These are phyloP conservation scores for Lactifluus echinatus DNA, from an alignment of 768 basidiomycete genomes.

Conservation along the genomic window DNA sequence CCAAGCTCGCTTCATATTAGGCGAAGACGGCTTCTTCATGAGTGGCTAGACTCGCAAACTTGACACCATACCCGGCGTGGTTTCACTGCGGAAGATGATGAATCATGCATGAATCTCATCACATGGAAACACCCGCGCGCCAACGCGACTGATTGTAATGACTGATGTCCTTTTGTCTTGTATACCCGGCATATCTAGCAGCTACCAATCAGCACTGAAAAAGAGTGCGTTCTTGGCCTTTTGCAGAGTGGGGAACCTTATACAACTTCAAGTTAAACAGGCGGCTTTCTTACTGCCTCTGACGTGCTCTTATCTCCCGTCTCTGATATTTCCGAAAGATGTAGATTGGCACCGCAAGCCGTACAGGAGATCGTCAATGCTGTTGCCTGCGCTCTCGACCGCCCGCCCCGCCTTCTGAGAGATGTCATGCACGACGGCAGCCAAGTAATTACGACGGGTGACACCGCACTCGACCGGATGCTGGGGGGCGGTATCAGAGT, in stretches of 20 bases:
- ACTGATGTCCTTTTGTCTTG: slow-evolving; percentile 9
- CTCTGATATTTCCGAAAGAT: slow-evolving; percentile 47
- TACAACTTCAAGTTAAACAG: slow-evolving; percentile 30
- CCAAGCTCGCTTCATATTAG: too few relatives aligned
- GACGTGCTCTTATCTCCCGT: slow-evolving; percentile 44
- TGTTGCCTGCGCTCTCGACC: slow-evolving; percentile 38
- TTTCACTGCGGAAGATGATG: too few relatives aligned
- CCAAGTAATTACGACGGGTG: slow-evolving; percentile 65
- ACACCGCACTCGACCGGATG: slow-evolving; percentile 52
- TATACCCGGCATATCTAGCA: slow-evolving; percentile 10
- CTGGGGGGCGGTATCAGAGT: slow-evolving; percentile 75
- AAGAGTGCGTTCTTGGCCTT: neutral
- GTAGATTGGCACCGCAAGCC: slow-evolving; percentile 43
- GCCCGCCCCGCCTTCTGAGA: slow-evolving; percentile 35
- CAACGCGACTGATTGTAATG: too few relatives aligned
- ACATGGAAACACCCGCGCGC: too few relatives aligned
- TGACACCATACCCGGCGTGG: too few relatives aligned
- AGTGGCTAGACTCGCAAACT: too few relatives aligned
- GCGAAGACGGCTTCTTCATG: too few relatives aligned
- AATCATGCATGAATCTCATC: too few relatives aligned
- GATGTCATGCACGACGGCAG: slow-evolving; percentile 31
- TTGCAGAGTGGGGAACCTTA: neutral
- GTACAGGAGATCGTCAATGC: slow-evolving; percentile 42
- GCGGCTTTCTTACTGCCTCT: slow-evolving; percentile 37
- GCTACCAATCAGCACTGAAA: slow-evolving; percentile 4